Conservation (phyloP, 495 filamentous ascomycete species). For the Lasiosphaeria hispida region DNA sequence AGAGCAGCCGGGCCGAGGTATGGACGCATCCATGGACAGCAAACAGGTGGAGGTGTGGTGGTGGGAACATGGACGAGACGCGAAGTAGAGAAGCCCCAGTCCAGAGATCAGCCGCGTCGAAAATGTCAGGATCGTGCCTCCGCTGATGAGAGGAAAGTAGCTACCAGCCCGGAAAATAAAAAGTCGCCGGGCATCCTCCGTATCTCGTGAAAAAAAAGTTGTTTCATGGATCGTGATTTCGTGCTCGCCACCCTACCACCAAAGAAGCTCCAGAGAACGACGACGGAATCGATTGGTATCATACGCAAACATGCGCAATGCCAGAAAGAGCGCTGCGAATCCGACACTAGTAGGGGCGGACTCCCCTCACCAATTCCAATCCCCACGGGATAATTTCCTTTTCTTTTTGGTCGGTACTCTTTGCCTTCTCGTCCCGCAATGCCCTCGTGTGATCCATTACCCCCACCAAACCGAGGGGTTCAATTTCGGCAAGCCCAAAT, state of each 20-base stretch:
- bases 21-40: too few species aligned
- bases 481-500: too few species aligned
- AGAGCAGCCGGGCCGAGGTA: too few species aligned
- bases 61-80: too few species aligned
- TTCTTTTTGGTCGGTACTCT: constrained; percentile 3
- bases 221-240: constrained; percentile 23
- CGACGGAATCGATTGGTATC: constrained; percentile 3
- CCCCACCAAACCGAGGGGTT: neutral
- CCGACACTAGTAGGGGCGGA: constrained; percentile 21
- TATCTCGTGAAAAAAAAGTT: constrained; percentile 13
- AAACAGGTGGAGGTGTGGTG: too few species aligned
- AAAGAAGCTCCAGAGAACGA: constrained; percentile 15
- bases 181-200: neutral
- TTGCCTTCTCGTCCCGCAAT: neutral
- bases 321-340: constrained; percentile 10
- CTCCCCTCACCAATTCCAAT: constrained; percentile 5
- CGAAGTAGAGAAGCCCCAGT: neutral
- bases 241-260: constrained; percentile 12
- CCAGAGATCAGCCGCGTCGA: neutral
- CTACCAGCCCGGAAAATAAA: neutral
- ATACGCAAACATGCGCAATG: neutral
- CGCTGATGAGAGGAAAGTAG: neutral
- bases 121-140: constrained; percentile 1
- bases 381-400: neutral
- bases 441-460: neutral